Evolutionary conservation across 164 flowering plant species (phyloP).

Genomic region (Liriodendron chinense): DNA sequence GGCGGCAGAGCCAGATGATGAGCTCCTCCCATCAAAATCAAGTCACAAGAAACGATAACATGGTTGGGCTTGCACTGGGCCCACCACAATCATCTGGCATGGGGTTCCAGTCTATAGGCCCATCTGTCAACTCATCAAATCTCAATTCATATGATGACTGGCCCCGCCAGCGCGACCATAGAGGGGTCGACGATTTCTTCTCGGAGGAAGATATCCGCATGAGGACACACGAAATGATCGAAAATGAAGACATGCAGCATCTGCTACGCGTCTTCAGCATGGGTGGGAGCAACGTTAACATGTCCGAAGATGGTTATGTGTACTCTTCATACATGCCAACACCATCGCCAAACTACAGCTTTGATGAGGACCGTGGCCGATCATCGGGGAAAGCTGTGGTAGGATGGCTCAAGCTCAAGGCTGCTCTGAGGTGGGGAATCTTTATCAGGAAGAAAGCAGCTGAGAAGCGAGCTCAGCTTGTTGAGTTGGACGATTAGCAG

Average conservation of each 20-base stretch:
- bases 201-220: constrained; percentile 87
- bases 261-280: constrained; percentile 75
- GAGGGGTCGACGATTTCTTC: constrained; percentile 60
- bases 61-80: constrained; percentile 46
- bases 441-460: constrained; percentile 91
- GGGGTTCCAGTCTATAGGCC: constrained; percentile 45
- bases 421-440: constrained; percentile 97
- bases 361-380: constrained; percentile 52
- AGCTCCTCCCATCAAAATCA: constrained; percentile 39
- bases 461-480: constrained; percentile 86
- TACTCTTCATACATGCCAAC: constrained; percentile 43
- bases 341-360: constrained; percentile 38
- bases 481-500: constrained; percentile 75
- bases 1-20: constrained; percentile 38
- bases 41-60: constrained; percentile 34
- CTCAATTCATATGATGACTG: constrained; percentile 60
- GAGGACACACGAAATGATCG: constrained; percentile 93
- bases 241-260: constrained; percentile 94
- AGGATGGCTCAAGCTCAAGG: constrained; percentile 98
- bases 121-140: constrained; percentile 35
- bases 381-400: constrained; percentile 94
- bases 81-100: constrained; percentile 45
- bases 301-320: constrained; percentile 37
- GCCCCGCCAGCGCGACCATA: constrained; percentile 39
- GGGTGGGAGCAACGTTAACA: constrained; percentile 45